These are phyloP conservation scores for Kalmanozyma brasiliensis DNA, from an alignment of 1,284 basidiomycete genomes.

Conservation along the genomic window DNA sequence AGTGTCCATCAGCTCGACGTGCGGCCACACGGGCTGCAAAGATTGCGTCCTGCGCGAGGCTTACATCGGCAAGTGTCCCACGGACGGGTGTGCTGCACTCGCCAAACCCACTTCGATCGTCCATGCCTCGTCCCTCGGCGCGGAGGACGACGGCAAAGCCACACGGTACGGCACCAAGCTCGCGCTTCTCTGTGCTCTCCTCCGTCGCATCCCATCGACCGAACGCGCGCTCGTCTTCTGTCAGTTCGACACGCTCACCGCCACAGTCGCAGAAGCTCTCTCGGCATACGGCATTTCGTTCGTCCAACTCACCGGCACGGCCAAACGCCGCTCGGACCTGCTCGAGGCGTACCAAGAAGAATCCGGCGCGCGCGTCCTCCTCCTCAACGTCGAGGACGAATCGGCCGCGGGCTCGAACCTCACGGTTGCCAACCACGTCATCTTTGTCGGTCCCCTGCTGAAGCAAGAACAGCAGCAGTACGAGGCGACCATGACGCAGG, in stretches of 20 bases:
- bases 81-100: conserved; percentile 43
- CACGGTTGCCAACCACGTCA: conserved; percentile 91
- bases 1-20: conserved; percentile 47
- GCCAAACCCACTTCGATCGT: conserved; percentile 53
- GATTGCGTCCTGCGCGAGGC: conserved; percentile 51
- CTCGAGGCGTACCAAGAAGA: conserved; percentile 76
- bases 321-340: conserved; percentile 65
- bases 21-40: conserved; percentile 53
- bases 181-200: conserved; percentile 82
- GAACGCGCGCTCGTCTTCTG: conserved; percentile 91
- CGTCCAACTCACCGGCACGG: conserved; percentile 83
- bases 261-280: conserved; percentile 86
- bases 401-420: conserved; percentile 91
- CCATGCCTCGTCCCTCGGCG: conserved; percentile 45
- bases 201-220: conserved; percentile 80
- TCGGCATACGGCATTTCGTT: conserved; percentile 78
- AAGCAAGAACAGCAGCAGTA: conserved; percentile 73
- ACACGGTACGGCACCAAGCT: conserved; percentile 85
- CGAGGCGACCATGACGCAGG: conserved; percentile 55
- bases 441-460: conserved; percentile 90
- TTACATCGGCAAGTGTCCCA: conserved; percentile 53
- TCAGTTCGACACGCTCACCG: conserved; percentile 90
- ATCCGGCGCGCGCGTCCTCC: conserved; percentile 76
- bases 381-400: conserved; percentile 91
- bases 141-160: conserved; percentile 72